Percentiles rank a stretch among this genome's conserved stretches.
These are phyloP conservation scores for Fonsecaea erecta DNA, from an alignment of 2,329 filamentous ascomycete species.

Conservation along the genomic window DNA sequence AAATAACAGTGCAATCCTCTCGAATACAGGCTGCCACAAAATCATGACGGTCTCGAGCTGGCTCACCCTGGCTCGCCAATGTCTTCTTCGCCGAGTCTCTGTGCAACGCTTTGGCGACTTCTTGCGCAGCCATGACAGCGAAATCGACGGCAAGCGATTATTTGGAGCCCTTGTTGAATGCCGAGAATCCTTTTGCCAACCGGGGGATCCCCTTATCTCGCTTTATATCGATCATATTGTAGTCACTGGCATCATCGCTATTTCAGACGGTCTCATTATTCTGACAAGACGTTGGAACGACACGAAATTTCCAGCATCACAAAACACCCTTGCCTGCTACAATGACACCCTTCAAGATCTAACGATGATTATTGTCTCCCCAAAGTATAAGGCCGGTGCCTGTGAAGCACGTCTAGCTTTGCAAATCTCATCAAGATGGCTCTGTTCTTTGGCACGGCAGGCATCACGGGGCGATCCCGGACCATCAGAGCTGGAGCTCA, in stretches of 20 bases:
- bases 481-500: conserved; percentile 10
- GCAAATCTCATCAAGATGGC: conserved; percentile 31
- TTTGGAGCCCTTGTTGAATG: conserved; percentile 31
- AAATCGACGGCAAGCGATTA: conserved; percentile 27
- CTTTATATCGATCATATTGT: conserved; percentile 35
- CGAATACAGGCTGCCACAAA: not conserved
- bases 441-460: conserved; percentile 20
- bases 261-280: conserved; percentile 31
- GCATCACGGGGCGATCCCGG: conserved; percentile 16
- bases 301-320: not conserved
- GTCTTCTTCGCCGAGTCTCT: conserved; percentile 32
- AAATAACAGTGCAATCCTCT: not conserved
- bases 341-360: conserved; percentile 31
- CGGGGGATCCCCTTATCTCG: conserved; percentile 35
- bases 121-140: conserved; percentile 7
- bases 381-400: conserved; percentile 20
- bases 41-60: conserved; percentile 44
- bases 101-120: conserved; percentile 30
- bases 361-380: conserved; percentile 29
- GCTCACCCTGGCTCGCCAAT: conserved; percentile 32
- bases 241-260: conserved; percentile 19
- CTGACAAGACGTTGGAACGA: conserved; percentile 31
- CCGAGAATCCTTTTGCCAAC: conserved; percentile 31
- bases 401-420: conserved; percentile 21
- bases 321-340: conserved; percentile 16